Evolutionary conservation across 345 rosid species (phyloP).

Genomic region (Euphorbia lathyris): DNA sequence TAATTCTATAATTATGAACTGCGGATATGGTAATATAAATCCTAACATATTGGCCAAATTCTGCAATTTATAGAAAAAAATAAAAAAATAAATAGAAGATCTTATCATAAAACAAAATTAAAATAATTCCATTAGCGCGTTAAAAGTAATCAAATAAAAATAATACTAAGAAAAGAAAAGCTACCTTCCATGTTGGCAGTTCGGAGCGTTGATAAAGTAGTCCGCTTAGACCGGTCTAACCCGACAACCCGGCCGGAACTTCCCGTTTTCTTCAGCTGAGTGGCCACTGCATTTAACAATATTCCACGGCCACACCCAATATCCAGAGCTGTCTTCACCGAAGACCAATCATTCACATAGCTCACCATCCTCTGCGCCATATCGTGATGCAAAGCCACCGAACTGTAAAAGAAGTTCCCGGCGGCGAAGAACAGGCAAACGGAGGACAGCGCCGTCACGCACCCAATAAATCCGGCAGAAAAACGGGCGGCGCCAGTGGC

Average conservation of each 20-base stretch:
- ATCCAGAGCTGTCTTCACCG: slow-evolving; percentile 82
- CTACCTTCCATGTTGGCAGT: slow-evolving; percentile 87
- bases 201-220: slow-evolving; percentile 84
- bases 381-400: slow-evolving; percentile 63
- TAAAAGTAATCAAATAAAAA: neutral
- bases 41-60: neutral
- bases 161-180: neutral
- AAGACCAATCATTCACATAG: slow-evolving; percentile 80
- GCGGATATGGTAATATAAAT: no score
- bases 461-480: slow-evolving; percentile 73
- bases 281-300: slow-evolving; percentile 83
- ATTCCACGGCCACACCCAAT: slow-evolving; percentile 96
- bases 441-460: slow-evolving; percentile 66
- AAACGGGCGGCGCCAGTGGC: slow-evolving; percentile 40
- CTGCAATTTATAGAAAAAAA: neutral
- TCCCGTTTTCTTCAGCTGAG: slow-evolving; percentile 87
- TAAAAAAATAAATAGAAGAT: neutral
- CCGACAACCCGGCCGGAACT: slow-evolving; percentile 97
- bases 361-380: slow-evolving; percentile 94
- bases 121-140: neutral
- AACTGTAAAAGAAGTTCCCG: slow-evolving; percentile 80
- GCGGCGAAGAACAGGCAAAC: slow-evolving; percentile 76
- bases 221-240: slow-evolving; percentile 66
- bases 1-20: no score
- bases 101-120: neutral